Evolutionary conservation across 2,329 filamentous ascomycete species (phyloP).

Genomic region (Aspergillus neotritici): DNA sequence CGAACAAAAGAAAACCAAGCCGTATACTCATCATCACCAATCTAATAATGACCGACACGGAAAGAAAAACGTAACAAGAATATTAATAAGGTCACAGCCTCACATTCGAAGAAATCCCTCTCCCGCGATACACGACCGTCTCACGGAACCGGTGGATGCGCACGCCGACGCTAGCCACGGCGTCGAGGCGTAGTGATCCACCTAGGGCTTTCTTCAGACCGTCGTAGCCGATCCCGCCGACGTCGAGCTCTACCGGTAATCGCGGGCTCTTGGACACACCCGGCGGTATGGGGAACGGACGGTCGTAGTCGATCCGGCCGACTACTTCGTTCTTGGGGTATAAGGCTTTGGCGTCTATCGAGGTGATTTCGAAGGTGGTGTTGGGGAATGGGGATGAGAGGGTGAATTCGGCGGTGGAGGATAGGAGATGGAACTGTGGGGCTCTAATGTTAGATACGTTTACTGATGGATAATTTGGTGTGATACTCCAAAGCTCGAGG

Average conservation of each 20-base stretch:
- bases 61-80: neutral
- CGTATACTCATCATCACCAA: neutral
- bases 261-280: constrained; percentile 66
- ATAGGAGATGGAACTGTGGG: constrained; percentile 65
- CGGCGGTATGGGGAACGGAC: constrained; percentile 71
- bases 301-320: constrained; percentile 68
- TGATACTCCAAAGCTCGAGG: neutral
- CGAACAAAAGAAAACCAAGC: neutral
- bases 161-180: constrained; percentile 68
- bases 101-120: constrained; percentile 64
- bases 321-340: constrained; percentile 76
- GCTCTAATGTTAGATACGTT: constrained; percentile 12
- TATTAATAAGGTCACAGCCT: constrained; percentile 18
- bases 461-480: constrained; percentile 20
- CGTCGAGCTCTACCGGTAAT: constrained; percentile 74
- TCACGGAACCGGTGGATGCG: constrained; percentile 70
- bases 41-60: constrained; percentile 3
- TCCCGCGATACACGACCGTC: constrained; percentile 63
- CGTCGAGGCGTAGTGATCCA: constrained; percentile 71
- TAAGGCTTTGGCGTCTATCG: constrained; percentile 75
- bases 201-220: constrained; percentile 74
- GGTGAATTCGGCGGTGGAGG: constrained; percentile 78
- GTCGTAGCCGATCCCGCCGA: constrained; percentile 74
- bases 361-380: constrained; percentile 70
- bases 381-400: constrained; percentile 70